Percentiles rank a stretch among this genome's conserved stretches.
Conservation (phyloP, 345 rosid genomes). For the Linum tenue region DNA sequence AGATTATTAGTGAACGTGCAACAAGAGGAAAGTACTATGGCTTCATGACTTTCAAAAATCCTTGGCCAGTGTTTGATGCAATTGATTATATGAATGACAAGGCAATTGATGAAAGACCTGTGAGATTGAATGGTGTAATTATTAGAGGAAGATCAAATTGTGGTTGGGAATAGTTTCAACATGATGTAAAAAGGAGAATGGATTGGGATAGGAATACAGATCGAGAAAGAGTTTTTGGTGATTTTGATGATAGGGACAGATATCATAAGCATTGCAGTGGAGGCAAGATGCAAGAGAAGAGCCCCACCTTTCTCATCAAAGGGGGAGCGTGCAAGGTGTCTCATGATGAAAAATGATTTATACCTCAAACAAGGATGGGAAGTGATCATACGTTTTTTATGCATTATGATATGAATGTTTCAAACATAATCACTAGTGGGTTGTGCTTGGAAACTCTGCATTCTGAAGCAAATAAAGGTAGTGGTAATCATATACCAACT, state of each 20-base stretch:
- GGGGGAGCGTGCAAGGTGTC: too few relatives aligned
- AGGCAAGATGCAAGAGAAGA: too few relatives aligned
- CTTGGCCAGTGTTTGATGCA: constrained; percentile 70
- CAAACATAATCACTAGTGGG: too few relatives aligned
- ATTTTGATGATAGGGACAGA: constrained; percentile 31
- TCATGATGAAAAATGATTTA: too few relatives aligned
- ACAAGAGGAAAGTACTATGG: constrained; percentile 78
- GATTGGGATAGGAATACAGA: constrained; percentile 38
- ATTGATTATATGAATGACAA: constrained; percentile 78
- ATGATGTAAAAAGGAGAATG: constrained; percentile 15
- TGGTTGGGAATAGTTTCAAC: constrained; percentile 31
- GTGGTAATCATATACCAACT: too few relatives aligned
- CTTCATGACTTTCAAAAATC: constrained; percentile 71
- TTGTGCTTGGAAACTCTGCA: too few relatives aligned
- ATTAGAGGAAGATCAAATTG: constrained; percentile 54
- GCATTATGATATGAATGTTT: too few relatives aligned
- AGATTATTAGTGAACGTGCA: constrained; percentile 64
- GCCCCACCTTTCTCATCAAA: too few relatives aligned
- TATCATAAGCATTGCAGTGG: constrained; percentile 33
- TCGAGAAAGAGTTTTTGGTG: constrained; percentile 42
- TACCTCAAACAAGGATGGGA: too few relatives aligned
- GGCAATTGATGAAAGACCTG: constrained; percentile 77
- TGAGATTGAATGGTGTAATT: constrained; percentile 71
- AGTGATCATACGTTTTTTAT: too few relatives aligned
- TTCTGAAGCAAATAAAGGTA: too few relatives aligned